Evolutionary conservation across 1,139 yeast species (phyloP), one percentile per base, ranked within the genome.

Genomic region (Kazachstania sp.): DNA sequence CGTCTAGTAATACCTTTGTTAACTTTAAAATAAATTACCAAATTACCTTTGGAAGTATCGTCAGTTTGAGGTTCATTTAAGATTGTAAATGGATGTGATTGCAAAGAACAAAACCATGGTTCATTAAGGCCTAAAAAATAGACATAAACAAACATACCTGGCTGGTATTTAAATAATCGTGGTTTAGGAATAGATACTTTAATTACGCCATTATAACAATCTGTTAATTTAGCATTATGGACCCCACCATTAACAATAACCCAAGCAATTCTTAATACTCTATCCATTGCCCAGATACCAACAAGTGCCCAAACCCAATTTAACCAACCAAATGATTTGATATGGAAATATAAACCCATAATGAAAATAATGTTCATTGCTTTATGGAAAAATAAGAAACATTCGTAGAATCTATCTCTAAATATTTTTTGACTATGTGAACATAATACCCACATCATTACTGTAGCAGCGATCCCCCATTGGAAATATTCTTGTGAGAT

Each of bases 1-100:
- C 66, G 61, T 43, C 64, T 60, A 0, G 79, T 73, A 26, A 73
- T 57, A 19, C 80, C 80, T 23, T 69, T 69, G 51, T 73, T 74
- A 12, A 72, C 74, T 55, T 74, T 75, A 49, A 75, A 66, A 51
- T 69, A 73, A 29, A 74, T 63, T 0, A 67, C 61, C 5, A 75
- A 54, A 58, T 70, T 57, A 59, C 71, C 63, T 49, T 69, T 56
- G 49, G 68, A 60, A 34, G 59, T 51, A 48, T 61, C 57, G 50
- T 66, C 54, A 6, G 41, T 66, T 20, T 53, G 49, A 6, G 61
- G 57, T 12, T 56, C 51, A 23, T 54, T 47, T n/a, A 78, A 68
- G 11, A 78, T 71, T 0, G 86, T 78, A 55, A 82, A 82, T 1
- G 88, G 88, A 60, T 83, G 88, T 0, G 83, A 75, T 58, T 83